These are phyloP conservation scores for Pseudocercospora musae DNA, from an alignment of 2,329 filamentous ascomycete species.

Conservation along the genomic window DNA sequence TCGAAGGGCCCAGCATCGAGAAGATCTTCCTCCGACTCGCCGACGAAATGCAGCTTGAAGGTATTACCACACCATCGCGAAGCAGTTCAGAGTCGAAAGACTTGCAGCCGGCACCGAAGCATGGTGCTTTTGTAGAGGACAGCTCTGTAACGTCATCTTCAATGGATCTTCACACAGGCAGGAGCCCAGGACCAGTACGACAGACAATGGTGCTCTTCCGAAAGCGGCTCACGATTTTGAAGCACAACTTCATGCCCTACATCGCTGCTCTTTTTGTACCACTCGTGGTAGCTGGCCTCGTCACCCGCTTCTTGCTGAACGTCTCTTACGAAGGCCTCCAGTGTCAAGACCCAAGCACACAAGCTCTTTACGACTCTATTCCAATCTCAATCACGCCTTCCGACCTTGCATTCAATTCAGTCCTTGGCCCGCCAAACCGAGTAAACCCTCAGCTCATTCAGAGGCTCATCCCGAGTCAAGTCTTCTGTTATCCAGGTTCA, in stretches of 20 bases:
- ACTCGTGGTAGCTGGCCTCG: conserved; percentile 72
- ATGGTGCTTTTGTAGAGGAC: not conserved
- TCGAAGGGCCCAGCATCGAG: conserved; percentile 83
- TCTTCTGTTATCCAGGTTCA: conserved; percentile 11
- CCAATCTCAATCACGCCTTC: conserved; percentile 3
- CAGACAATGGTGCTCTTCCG: conserved; percentile 70
- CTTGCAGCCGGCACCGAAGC: not conserved
- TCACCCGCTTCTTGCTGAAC: conserved; percentile 59
- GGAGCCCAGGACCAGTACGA: conserved; percentile 37
- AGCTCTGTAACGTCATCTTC: not conserved
- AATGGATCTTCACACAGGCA: conserved; percentile 20
- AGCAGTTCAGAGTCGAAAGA: not conserved
- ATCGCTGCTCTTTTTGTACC: conserved; percentile 70
- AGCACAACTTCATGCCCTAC: conserved; percentile 73
- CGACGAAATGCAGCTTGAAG: conserved; percentile 57
- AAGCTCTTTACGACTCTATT: not conserved
- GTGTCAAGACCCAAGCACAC: conserved; percentile 32
- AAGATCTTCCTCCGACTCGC: conserved; percentile 83
- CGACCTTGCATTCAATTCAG: not conserved
- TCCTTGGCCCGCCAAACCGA: not conserved
- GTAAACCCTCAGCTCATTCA: not conserved
- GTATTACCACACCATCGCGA: not conserved
- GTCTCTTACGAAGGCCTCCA: conserved; percentile 51
- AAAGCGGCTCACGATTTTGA: conserved; percentile 73
- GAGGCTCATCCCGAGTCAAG: conserved; percentile 9